Conservation (phyloP, 2,329 filamentous ascomycete genomes). For the Talaromyces sp. region DNA sequence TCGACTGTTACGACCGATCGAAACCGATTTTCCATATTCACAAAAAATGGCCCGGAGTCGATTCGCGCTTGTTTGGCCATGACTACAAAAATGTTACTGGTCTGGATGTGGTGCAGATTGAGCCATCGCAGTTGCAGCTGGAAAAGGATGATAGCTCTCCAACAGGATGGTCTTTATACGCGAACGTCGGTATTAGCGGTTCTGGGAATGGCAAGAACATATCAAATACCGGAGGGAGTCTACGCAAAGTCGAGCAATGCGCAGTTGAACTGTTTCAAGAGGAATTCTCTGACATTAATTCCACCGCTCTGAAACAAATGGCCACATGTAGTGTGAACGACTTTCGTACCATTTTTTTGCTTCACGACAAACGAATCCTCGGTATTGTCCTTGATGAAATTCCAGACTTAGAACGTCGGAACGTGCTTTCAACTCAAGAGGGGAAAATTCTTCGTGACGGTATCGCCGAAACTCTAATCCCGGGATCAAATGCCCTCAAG, state of each 20-base stretch:
- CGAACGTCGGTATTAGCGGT: slow-evolving; percentile 20
- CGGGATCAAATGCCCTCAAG: slow-evolving; percentile 26
- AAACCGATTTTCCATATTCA: slow-evolving; percentile 12
- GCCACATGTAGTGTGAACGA: slow-evolving; percentile 31
- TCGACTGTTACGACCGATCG: slow-evolving; percentile 8
- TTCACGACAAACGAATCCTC: slow-evolving; percentile 35
- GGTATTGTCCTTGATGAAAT: slow-evolving; percentile 30
- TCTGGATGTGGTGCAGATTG: slow-evolving; percentile 3
- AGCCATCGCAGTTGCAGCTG: slow-evolving; percentile 9
- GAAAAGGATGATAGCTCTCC: slow-evolving; percentile 1
- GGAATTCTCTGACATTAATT: slow-evolving; percentile 24
- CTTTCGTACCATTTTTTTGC: slow-evolving; percentile 29
- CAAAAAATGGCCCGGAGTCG: slow-evolving; percentile 15
- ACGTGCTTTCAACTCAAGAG: slow-evolving; percentile 21
- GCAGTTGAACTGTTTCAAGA: slow-evolving; percentile 29
- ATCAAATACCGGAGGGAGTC: slow-evolving; percentile 15
- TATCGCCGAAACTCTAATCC: slow-evolving; percentile 24
- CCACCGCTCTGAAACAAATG: slow-evolving; percentile 26
- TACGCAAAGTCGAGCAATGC: slow-evolving; percentile 21
- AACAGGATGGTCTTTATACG: slow-evolving; percentile 8
- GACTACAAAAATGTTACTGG: slow-evolving; percentile 4
- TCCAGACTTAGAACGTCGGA: slow-evolving; percentile 19
- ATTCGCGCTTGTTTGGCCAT: slow-evolving; percentile 10
- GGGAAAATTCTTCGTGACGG: slow-evolving; percentile 22
- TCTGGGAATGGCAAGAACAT: slow-evolving; percentile 18